Evolutionary conservation across 2,329 filamentous ascomycete species (phyloP), one percentile per base, ranked within the genome.

Genomic region (Pseudogymnoascus sp.): DNA sequence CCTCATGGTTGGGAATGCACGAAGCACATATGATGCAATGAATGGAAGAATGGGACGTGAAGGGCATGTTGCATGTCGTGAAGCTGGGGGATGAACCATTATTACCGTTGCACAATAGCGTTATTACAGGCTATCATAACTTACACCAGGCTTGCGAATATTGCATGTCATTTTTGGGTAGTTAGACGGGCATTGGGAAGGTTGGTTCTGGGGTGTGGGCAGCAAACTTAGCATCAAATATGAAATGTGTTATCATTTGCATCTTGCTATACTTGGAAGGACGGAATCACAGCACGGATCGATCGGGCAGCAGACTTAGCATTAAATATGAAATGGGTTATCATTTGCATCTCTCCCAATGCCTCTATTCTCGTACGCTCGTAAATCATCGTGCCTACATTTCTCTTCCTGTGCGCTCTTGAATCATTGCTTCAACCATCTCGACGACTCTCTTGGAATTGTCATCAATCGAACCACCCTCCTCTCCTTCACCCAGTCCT

Each of bases 401-500:
- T 21, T 53, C 46, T 9, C 46, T 53, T 31, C 25, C n/a, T n/a
- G 46, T 66, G 37, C 14, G 66, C 64, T 64, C 66, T 49, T 63
- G 65, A 28, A 64, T 61, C 42, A 74, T 64, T 53, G 69, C 62
- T 59, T 69, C 68, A 3, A 75, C 67, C 65, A 76, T 63, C 12
- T 63, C 66, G 60, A 71, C 60, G 14, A 71, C 67, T 18, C 66
- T 63, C 60, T 75, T 74, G 42, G 75, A 71, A 60, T 80, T 74
- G 3, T 67, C 66, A 37, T 72, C 70, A 34, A 79, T 78, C 63
- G 75, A 73, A 7, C 66, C 66, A 49, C 75, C 75, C 46, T 75
- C 67, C 61, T 77, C 75, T 38, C 77, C 77, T 60, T 80, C 77
- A 46, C 76, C 77, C 3, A 78, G 75, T 53, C 72, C 74, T 63